Conservation (phyloP, 2,329 filamentous ascomycete genomes). For the Helotiales sp. region DNA sequence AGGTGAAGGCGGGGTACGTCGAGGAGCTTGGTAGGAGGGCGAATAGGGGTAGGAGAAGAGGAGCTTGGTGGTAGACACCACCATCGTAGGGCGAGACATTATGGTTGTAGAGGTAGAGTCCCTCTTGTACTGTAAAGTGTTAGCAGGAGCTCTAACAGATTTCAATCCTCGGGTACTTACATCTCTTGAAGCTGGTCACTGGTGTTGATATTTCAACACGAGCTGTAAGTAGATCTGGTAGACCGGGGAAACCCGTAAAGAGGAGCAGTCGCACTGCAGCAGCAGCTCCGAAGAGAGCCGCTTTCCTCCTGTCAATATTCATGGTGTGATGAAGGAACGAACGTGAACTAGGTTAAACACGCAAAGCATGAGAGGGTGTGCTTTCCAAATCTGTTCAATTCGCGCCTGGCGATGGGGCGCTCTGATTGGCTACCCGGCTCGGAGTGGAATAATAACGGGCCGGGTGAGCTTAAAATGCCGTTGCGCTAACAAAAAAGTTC, state of each 20-base stretch:
- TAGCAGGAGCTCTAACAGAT: not conserved
- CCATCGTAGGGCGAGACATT: conserved; percentile 98
- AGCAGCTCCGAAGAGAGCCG: conserved; percentile 72
- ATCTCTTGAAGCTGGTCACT: conserved; percentile 95
- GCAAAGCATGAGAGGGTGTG: not conserved
- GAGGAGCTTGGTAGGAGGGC: conserved; percentile 75
- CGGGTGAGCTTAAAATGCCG: not conserved
- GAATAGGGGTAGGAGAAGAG: conserved; percentile 88
- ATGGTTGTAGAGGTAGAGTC: conserved; percentile 91
- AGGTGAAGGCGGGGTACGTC: conserved; percentile 69
- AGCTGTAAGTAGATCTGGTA: conserved; percentile 82
- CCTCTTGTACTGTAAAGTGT: conserved; percentile 76
- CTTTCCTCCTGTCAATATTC: conserved; percentile 58
- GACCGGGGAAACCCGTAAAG: conserved; percentile 75
- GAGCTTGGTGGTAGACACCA: conserved; percentile 80
- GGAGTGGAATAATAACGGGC: not conserved
- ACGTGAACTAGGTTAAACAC: conserved; percentile 24
- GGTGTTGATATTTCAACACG: conserved; percentile 97
- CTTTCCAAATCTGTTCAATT: not conserved
- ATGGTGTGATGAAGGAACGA: conserved; percentile 37
- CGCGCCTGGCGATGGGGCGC: not conserved
- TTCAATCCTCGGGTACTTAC: conserved; percentile 51
- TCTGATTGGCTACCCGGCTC: not conserved
- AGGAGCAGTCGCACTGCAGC: conserved; percentile 77
- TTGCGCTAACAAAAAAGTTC: not conserved